A percentile compares a stretch with the other conserved stretches of the same genome.
Conservation (phyloP, 1,139 yeast genomes). For the Pichia sp. region DNA sequence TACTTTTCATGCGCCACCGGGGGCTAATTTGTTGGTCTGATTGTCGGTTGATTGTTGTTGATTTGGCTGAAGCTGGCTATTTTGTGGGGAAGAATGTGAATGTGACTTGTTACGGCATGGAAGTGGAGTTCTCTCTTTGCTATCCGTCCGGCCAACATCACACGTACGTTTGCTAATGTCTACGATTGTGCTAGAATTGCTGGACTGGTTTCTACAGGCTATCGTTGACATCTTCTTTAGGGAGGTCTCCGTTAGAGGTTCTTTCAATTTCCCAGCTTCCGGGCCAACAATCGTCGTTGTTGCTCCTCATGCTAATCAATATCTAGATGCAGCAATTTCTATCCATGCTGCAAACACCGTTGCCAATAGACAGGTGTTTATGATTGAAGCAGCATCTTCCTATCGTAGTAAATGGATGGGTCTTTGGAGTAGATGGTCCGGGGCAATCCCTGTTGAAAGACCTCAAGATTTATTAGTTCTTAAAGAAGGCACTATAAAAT, state of each 20-base stretch:
- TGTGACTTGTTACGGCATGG: no score
- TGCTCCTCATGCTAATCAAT: conserved; percentile 81
- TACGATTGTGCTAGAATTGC: conserved; percentile 23
- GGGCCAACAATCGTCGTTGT: conserved; percentile 71
- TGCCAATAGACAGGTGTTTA: conserved; percentile 41
- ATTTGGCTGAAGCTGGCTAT: no score
- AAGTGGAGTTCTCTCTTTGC: background rate
- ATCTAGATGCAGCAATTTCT: conserved; percentile 63
- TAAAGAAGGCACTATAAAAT: conserved; percentile 42
- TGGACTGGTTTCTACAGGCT: conserved; percentile 33
- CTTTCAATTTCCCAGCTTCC: conserved; percentile 55
- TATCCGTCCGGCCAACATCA: background rate
- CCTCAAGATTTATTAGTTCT: conserved; percentile 57
- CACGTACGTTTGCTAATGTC: conserved; percentile 4
- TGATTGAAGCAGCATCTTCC: conserved; percentile 61
- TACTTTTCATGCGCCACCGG: no score
- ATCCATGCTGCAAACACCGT: conserved; percentile 45
- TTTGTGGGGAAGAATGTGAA: no score
- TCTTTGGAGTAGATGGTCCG: conserved; percentile 47
- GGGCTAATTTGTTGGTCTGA: no score
- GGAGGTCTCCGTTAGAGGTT: conserved; percentile 64
- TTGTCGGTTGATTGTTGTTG: no score
- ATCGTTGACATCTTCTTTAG: conserved; percentile 49
- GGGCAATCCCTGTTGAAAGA: conserved; percentile 68
- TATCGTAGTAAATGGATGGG: conserved; percentile 50